Percentiles rank a stretch among this genome's conserved stretches.
Conservation (phyloP, 495 filamentous ascomycete species). For the Chlorociboria aeruginascens region DNA sequence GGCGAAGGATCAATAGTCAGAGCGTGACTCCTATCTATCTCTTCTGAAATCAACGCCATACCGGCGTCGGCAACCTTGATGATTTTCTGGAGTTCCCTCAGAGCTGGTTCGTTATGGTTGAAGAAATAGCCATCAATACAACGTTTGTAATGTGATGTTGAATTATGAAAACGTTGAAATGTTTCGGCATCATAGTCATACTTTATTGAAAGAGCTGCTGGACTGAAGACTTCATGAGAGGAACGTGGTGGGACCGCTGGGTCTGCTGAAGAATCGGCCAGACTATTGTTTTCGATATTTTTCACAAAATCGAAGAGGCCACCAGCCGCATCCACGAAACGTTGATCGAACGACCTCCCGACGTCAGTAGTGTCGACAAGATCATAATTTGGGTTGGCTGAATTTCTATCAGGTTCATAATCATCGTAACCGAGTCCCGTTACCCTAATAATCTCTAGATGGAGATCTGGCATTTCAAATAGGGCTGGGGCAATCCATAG, state of each 20-base stretch:
- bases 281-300: neutral
- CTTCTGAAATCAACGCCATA: conserved; percentile 13
- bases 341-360: conserved; percentile 12
- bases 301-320: neutral
- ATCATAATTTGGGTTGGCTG: conserved; percentile 10
- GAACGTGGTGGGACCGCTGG: neutral
- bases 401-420: conserved; percentile 2
- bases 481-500: conserved; percentile 16
- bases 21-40: conserved; percentile 9
- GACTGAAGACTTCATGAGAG: neutral
- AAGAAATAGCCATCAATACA: conserved; percentile 19
- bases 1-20: too few relatives aligned
- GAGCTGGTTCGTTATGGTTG: conserved; percentile 16
- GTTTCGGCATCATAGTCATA: conserved; percentile 14
- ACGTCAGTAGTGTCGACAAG: conserved; percentile 11
- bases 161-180: conserved; percentile 12
- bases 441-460: conserved; percentile 15
- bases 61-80: conserved; percentile 18
- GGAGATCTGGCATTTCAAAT: conserved; percentile 6
- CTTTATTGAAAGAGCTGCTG: neutral
- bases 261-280: neutral
- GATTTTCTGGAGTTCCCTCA: conserved; percentile 14
- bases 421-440: conserved; percentile 19
- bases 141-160: conserved; percentile 17
- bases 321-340: conserved; percentile 19